Conservation (phyloP, 2,329 filamentous ascomycete species). For the Aspergillus sp. region DNA sequence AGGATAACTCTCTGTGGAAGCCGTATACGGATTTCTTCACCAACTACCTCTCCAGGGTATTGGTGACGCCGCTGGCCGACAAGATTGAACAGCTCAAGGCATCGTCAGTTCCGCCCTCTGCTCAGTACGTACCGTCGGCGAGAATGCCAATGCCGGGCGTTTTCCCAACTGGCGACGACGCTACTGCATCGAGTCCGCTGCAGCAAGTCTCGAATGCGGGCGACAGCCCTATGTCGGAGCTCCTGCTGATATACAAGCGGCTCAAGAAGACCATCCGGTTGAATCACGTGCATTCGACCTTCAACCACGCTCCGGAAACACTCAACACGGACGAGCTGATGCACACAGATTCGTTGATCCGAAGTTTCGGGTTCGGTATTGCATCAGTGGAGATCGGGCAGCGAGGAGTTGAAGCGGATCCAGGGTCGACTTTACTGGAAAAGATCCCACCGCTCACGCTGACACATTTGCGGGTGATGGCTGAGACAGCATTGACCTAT, state of each 20-base stretch:
- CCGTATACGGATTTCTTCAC: slow-evolving; percentile 41
- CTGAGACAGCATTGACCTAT: slow-evolving; percentile 82
- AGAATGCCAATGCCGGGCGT: slow-evolving; percentile 30
- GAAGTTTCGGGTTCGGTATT: slow-evolving; percentile 68
- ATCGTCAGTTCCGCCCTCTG: slow-evolving; percentile 17
- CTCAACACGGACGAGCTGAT: slow-evolving; percentile 39
- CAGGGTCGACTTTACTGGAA: slow-evolving; percentile 66
- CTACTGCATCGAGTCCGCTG: slow-evolving; percentile 19
- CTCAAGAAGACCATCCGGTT: slow-evolving; percentile 46
- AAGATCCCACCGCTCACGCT: slow-evolving; percentile 75
- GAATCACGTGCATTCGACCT: slow-evolving; percentile 42
- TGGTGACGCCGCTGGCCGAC: slow-evolving; percentile 42
- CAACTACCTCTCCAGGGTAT: slow-evolving; percentile 42
- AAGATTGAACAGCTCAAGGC: slow-evolving; percentile 27
- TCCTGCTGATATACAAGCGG: slow-evolving; percentile 47
- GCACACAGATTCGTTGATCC: slow-evolving; percentile 35
- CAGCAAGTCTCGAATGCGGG: slow-evolving; percentile 20
- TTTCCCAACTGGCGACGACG: slow-evolving; percentile 28
- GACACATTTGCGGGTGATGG: slow-evolving; percentile 77
- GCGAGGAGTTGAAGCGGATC: slow-evolving; percentile 67
- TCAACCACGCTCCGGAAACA: slow-evolving; percentile 34
- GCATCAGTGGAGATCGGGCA: slow-evolving; percentile 85
- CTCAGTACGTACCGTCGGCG: slow-evolving; percentile 20
- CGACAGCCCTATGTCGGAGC: slow-evolving; percentile 35
- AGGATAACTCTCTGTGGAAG: slow-evolving; percentile 22